A percentile compares a stretch with the other conserved stretches of the same genome.
Conservation (phyloP, 305 asterid species). For the Lippia alba region DNA sequence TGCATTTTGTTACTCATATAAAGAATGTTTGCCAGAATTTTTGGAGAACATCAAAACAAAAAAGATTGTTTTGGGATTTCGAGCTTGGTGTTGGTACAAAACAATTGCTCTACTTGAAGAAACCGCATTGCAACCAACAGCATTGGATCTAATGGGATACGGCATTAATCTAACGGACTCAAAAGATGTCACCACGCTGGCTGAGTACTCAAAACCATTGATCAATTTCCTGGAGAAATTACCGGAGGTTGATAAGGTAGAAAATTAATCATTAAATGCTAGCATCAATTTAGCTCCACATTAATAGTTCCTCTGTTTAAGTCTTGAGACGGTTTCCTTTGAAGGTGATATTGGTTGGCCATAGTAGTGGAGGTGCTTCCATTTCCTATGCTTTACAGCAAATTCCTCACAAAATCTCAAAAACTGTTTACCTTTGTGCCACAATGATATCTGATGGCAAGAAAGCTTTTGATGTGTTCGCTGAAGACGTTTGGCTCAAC, state of each 20-base stretch:
- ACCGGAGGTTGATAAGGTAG: slow-evolving; percentile 77
- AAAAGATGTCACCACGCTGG: slow-evolving; percentile 63
- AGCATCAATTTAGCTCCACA: neutral
- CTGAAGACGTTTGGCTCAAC: slow-evolving; percentile 65
- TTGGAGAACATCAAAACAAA: slow-evolving; percentile 82
- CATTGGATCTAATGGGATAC: slow-evolving; percentile 88
- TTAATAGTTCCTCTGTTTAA: neutral
- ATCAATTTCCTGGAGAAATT: slow-evolving; percentile 71
- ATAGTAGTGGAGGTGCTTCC: slow-evolving; percentile 95
- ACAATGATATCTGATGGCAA: slow-evolving; percentile 88
- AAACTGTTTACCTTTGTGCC: slow-evolving; percentile 84
- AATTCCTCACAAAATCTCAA: slow-evolving; percentile 68
- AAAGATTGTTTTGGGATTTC: slow-evolving; percentile 90
- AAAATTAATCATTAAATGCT: slow-evolving; percentile 7
- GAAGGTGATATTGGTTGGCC: slow-evolving; percentile 93
- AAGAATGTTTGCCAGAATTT: slow-evolving; percentile 57
- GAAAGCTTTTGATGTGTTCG: slow-evolving; percentile 88
- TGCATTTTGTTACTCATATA: slow-evolving; percentile 25
- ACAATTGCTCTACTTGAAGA: slow-evolving; percentile 86
- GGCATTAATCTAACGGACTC: slow-evolving; percentile 79
- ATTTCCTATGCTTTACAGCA: slow-evolving; percentile 84
- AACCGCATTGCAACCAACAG: slow-evolving; percentile 71
- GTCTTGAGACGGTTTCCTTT: slow-evolving; percentile 10
- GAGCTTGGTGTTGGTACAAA: slow-evolving; percentile 99
- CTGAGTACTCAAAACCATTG: slow-evolving; percentile 82